phyloP scores from a whole-genome alignment of 2,329 filamentous ascomycete genomes.

The Talaromyces pinophilus region DNA sequence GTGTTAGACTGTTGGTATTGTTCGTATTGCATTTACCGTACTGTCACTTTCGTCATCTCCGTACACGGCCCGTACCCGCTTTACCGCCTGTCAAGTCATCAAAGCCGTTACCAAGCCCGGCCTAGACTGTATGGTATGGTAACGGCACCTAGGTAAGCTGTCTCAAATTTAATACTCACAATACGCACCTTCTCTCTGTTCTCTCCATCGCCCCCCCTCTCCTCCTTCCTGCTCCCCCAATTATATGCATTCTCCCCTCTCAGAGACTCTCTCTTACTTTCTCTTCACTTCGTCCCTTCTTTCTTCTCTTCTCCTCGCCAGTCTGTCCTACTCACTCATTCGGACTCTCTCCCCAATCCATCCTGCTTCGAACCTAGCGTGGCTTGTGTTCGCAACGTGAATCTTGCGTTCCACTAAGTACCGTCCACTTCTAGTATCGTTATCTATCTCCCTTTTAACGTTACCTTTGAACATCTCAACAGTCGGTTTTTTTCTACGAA shows the following conservation, averaged over 20 bases:
- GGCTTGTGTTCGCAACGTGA: background rate
- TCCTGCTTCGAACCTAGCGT: background rate
- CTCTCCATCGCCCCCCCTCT: background rate
- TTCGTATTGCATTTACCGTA: background rate
- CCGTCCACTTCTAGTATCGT: background rate
- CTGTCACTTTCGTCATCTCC: background rate
- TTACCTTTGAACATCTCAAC: background rate
- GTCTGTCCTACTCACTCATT: slow-evolving; percentile 6
- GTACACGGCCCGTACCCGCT: background rate
- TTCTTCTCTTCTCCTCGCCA: background rate
- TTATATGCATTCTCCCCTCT: background rate
- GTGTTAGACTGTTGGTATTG: background rate
- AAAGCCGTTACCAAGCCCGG: background rate
- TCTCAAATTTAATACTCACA: background rate
- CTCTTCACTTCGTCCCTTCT: background rate
- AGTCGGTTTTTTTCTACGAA: background rate
- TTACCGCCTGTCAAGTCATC: background rate
- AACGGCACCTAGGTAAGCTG: background rate
- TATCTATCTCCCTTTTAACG: background rate
- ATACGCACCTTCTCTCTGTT: background rate
- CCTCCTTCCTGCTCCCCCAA: slow-evolving; percentile 1
- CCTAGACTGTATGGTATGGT: background rate
- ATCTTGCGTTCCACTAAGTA: background rate
- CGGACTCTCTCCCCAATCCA: background rate
- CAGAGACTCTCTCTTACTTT: background rate